A percentile compares a stretch with the other conserved stretches of the same genome.
These are phyloP conservation scores for Beta lomatogona DNA, from an alignment of 179 eudicot species.

Conservation along the genomic window DNA sequence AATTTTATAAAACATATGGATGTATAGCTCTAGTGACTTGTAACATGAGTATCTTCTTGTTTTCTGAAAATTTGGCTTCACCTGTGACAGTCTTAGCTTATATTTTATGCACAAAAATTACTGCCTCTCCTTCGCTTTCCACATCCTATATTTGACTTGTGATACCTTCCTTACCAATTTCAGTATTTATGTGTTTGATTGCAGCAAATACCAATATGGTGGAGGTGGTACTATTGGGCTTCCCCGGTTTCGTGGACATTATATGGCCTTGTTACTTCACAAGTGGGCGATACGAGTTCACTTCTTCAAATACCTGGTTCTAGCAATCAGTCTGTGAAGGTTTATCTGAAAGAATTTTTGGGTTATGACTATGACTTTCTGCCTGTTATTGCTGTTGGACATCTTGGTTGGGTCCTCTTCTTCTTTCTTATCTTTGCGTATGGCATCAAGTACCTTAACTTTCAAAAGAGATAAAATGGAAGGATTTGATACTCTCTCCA, in stretches of 20 bases:
- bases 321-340: conserved; percentile 37
- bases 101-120: background rate
- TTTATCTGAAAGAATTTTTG: conserved; percentile 40
- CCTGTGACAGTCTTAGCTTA: background rate
- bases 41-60: background rate
- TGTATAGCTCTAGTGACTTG: background rate
- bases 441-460: conserved; percentile 73
- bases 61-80: background rate
- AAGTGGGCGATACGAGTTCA: conserved; percentile 57
- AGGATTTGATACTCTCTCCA: background rate
- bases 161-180: background rate
- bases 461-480: conserved; percentile 54
- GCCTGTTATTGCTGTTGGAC: conserved; percentile 56
- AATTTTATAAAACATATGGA: background rate
- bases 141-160: background rate
- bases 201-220: conserved; percentile 94
- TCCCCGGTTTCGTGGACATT: conserved; percentile 85
- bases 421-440: conserved; percentile 70
- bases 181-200: background rate
- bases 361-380: conserved; percentile 71
- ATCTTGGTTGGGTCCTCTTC: conserved; percentile 59
- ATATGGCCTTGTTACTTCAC: conserved; percentile 71
- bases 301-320: conserved; percentile 51
- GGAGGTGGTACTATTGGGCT: conserved; percentile 97
- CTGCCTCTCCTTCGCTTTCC: background rate